A percentile compares a stretch with the other conserved stretches of the same genome.
Evolutionary conservation across 129 eudicot species (phyloP).

Genomic region (Dittrichia graveolens): DNA sequence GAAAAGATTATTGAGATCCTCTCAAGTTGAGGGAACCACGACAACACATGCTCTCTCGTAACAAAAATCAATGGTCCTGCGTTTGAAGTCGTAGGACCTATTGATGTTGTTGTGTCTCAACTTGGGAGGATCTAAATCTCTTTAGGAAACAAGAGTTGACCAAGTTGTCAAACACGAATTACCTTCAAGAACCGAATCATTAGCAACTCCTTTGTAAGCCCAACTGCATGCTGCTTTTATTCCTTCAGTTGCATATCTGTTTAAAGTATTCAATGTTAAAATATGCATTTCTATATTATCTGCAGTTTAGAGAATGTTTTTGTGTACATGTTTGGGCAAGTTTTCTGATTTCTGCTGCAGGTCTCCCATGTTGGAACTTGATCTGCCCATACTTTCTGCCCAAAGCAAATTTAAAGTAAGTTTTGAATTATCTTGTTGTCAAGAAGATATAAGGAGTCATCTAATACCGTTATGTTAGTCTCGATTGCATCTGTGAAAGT

Average conservation of each 20-base stretch:
- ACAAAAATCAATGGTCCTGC: no score
- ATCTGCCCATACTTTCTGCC: slow-evolving; percentile 72
- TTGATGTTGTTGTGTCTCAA: no score
- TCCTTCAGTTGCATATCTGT: slow-evolving; percentile 92
- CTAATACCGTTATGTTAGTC: slow-evolving; percentile 68
- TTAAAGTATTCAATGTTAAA: slow-evolving; percentile 9
- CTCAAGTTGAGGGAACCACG: no score
- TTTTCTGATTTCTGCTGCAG: slow-evolving; percentile 49
- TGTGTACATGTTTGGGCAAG: slow-evolving; percentile 77
- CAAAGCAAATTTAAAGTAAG: background rate
- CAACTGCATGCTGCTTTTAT: slow-evolving; percentile 87
- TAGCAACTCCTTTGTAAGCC: slow-evolving; percentile 80
- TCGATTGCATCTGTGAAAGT: slow-evolving; percentile 57
- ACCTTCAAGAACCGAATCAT: slow-evolving; percentile 74
- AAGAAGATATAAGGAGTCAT: background rate
- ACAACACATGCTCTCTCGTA: no score
- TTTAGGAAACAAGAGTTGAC: slow-evolving; percentile 4
- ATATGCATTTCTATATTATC: background rate
- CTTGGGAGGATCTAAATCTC: background rate
- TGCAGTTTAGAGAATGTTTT: slow-evolving; percentile 3
- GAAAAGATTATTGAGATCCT: no score
- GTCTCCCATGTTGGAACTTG: slow-evolving; percentile 69
- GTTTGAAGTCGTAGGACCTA: no score
- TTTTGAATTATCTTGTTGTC: background rate
- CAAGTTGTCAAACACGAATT: slow-evolving; percentile 19